A percentile compares a stretch with the other conserved stretches of the same genome.
Evolutionary conservation across 2,329 filamentous ascomycete genomes (phyloP).

Genomic region (Penicillium italicum): DNA sequence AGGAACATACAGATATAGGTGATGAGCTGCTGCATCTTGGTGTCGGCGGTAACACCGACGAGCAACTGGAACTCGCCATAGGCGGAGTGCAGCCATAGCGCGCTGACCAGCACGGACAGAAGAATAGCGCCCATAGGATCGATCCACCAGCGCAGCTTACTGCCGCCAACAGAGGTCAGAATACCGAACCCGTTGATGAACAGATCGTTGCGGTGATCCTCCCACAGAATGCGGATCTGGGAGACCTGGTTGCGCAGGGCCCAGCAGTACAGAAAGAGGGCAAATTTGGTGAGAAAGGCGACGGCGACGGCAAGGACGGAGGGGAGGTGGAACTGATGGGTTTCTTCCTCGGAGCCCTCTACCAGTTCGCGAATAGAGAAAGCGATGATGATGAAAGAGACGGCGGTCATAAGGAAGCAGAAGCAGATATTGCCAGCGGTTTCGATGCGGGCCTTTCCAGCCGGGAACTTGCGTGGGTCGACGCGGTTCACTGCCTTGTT

Average conservation of each 20-base stretch:
- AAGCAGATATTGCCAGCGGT: conserved; percentile 95
- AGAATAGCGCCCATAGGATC: conserved; percentile 88
- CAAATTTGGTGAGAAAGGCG: conserved; percentile 80
- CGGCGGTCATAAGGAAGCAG: conserved; percentile 91
- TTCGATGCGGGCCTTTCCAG: conserved; percentile 89
- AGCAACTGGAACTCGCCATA: conserved; percentile 86
- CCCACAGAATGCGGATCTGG: conserved; percentile 88
- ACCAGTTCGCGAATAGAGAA: conserved; percentile 73
- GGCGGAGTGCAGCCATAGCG: conserved; percentile 79
- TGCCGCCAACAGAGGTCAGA: conserved; percentile 83
- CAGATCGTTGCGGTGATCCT: conserved; percentile 96
- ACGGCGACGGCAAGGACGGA: conserved; percentile 80
- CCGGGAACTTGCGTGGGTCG: conserved; percentile 80
- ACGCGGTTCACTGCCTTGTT: conserved; percentile 85
- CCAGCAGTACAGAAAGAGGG: conserved; percentile 88
- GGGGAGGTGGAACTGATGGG: conserved; percentile 70
- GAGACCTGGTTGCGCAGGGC: conserved; percentile 84
- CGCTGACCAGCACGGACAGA: conserved; percentile 72
- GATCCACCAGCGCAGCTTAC: conserved; percentile 89
- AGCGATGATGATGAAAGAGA: conserved; percentile 88
- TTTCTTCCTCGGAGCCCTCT: conserved; percentile 45
- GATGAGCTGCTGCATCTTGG: conserved; percentile 84
- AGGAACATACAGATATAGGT: conserved; percentile 75
- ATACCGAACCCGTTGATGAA: conserved; percentile 93
- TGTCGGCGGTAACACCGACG: conserved; percentile 82